phyloP scores from a whole-genome alignment of 225 moss, liverwort and hornwort genomes.

The Pseudisothecium myosuroides region DNA sequence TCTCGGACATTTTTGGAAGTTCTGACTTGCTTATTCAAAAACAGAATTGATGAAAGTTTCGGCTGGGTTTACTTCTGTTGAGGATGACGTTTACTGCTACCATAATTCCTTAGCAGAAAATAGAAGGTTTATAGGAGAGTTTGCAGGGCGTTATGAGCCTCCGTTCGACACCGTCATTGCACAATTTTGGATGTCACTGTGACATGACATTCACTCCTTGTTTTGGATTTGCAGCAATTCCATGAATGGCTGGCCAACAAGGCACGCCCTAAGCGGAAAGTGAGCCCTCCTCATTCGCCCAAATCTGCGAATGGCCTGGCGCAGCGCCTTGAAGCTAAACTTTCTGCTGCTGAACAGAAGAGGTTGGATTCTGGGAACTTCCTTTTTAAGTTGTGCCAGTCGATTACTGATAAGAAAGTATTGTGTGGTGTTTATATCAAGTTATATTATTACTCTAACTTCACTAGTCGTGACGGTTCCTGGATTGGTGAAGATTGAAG shows the following conservation, averaged over 20 bases:
- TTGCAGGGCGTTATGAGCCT: background rate
- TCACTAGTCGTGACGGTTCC: slow-evolving; percentile 26
- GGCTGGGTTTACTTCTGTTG: background rate
- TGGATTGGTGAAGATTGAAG: background rate
- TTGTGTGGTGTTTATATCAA: background rate
- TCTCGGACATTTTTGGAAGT: background rate
- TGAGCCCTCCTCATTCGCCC: slow-evolving; percentile 54
- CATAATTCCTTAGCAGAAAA: background rate
- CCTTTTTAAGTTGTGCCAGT: background rate
- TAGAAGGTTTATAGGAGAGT: background rate
- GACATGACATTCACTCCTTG: background rate
- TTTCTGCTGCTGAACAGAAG: slow-evolving; percentile 92
- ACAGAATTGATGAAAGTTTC: background rate
- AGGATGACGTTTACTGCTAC: background rate
- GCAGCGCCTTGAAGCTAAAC: slow-evolving; percentile 86
- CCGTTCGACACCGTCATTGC: background rate
- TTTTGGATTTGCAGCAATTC: slow-evolving; percentile 45
- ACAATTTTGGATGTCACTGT: background rate
- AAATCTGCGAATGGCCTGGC: slow-evolving; percentile 48
- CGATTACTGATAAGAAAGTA: background rate
- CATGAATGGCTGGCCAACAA: slow-evolving; percentile 97
- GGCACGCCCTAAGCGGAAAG: slow-evolving; percentile 66
- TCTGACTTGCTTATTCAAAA: background rate
- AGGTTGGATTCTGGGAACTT: slow-evolving; percentile 22
- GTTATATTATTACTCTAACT: background rate